A percentile compares a stretch with the other conserved stretches of the same genome.
Conservation (phyloP, 108 stramenopile genomes). For the Skeletonema grethae region DNA sequence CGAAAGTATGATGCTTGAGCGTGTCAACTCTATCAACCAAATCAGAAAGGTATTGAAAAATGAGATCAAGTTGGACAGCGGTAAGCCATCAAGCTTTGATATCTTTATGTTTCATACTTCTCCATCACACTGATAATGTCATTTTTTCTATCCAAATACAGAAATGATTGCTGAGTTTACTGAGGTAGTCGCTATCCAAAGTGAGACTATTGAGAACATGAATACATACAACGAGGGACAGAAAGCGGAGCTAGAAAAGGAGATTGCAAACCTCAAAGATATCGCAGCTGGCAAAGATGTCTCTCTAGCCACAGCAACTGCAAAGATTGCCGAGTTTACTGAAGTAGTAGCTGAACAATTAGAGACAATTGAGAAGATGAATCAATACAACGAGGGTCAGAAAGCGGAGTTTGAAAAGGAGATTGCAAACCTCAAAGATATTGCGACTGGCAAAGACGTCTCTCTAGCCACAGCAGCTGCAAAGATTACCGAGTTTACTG, state of each 20-base stretch:
- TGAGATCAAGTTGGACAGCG: neutral
- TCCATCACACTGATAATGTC: neutral
- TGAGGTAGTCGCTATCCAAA: neutral
- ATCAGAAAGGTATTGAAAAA: neutral
- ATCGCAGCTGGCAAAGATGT: neutral
- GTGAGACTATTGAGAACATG: neutral
- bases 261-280: neutral
- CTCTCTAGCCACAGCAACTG: neutral
- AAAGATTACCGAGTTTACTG: neutral
- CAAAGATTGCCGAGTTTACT: neutral
- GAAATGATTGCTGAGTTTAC: slow-evolving; percentile 3
- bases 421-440: neutral
- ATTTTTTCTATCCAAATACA: neutral
- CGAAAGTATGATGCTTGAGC: neutral
- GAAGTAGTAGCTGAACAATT: neutral
- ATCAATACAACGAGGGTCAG: neutral
- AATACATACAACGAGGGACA: neutral
- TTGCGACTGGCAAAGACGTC: neutral
- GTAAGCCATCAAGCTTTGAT: neutral
- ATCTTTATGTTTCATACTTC: neutral
- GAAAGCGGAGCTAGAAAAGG: neutral
- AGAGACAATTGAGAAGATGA: neutral
- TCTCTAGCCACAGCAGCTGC: neutral
- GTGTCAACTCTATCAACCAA: neutral
- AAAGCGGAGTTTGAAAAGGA: neutral